Percentiles rank a stretch among this genome's conserved stretches.
Conservation (phyloP, 495 filamentous ascomycete species). For the Diplogelasinospora grovesii region DNA sequence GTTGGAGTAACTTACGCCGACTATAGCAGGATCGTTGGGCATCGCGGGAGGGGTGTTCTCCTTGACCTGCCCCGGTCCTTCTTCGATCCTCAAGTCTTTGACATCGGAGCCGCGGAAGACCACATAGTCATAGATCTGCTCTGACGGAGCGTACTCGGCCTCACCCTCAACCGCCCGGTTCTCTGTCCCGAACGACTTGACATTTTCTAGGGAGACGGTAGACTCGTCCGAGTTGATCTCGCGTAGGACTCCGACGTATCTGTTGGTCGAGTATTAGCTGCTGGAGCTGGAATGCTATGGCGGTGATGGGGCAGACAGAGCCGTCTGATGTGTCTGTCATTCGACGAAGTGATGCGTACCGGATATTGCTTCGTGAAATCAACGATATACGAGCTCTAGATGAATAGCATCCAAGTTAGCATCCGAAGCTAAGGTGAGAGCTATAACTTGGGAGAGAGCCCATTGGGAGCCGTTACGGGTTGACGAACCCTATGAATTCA, state of each 20-base stretch:
- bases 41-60: slow-evolving; percentile 70
- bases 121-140: slow-evolving; percentile 94
- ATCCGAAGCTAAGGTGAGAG: slow-evolving; percentile 3
- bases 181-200: slow-evolving; percentile 89
- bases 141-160: slow-evolving; percentile 73
- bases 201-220: slow-evolving; percentile 93
- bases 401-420: slow-evolving; percentile 16
- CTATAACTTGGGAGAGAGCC: too few relatives aligned
- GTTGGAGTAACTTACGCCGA: slow-evolving; percentile 69
- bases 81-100: slow-evolving; percentile 90
- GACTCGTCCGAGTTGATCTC: slow-evolving; percentile 96
- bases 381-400: slow-evolving; percentile 71
- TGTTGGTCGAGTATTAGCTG: slow-evolving; percentile 23
- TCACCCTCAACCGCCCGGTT: slow-evolving; percentile 69
- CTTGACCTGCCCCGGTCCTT: slow-evolving; percentile 55
- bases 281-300: not conserved
- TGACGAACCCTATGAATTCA: slow-evolving; percentile 45
- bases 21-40: slow-evolving; percentile 92
- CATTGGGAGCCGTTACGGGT: not conserved
- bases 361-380: slow-evolving; percentile 96
- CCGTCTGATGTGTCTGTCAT: not conserved
- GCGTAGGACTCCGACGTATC: slow-evolving; percentile 92
- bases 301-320: not conserved
- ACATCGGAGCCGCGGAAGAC: slow-evolving; percentile 98
- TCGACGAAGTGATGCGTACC: slow-evolving; percentile 46